Evolutionary conservation across 2,329 filamentous ascomycete genomes (phyloP).

Genomic region (Xylariaceae sp.): DNA sequence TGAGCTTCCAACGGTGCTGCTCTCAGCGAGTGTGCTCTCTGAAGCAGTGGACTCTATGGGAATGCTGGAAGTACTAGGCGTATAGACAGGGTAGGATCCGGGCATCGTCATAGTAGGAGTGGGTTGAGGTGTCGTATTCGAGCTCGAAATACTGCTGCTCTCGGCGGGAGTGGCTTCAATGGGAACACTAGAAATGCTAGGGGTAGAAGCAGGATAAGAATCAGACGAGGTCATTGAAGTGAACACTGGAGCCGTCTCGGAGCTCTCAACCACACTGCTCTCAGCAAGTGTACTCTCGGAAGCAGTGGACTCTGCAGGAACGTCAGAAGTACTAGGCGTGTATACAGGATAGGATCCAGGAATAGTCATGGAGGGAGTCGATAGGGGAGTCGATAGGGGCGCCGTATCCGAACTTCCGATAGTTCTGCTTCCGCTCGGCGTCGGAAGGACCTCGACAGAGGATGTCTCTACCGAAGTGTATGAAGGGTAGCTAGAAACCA

Average conservation of each 20-base stretch:
- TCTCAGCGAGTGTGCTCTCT: slow-evolving; percentile 10
- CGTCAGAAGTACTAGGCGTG: neutral
- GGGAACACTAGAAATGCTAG: neutral
- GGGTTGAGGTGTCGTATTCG: neutral
- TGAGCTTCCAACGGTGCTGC: slow-evolving; percentile 7
- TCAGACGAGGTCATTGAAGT: neutral
- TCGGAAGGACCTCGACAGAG: neutral
- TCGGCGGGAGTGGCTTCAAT: slow-evolving; percentile 6
- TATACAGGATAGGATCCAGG: neutral
- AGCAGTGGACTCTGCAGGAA: slow-evolving; percentile 5
- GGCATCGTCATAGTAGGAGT: neutral
- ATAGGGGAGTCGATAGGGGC: neutral
- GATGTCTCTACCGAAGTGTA: slow-evolving; percentile 4
- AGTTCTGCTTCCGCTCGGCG: neutral
- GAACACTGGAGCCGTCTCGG: neutral
- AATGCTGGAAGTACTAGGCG: neutral
- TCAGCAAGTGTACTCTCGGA: slow-evolving; percentile 7
- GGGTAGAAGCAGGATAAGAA: neutral
- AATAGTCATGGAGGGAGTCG: neutral
- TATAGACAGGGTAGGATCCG: neutral
- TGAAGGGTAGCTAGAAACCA: slow-evolving; percentile 3
- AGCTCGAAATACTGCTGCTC: slow-evolving; percentile 8
- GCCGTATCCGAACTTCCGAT: neutral
- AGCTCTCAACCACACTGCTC: slow-evolving; percentile 10
- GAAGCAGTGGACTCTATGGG: slow-evolving; percentile 5